phyloP scores from a whole-genome alignment of 2,329 filamentous ascomycete genomes.

The Cytospora piceicola region DNA sequence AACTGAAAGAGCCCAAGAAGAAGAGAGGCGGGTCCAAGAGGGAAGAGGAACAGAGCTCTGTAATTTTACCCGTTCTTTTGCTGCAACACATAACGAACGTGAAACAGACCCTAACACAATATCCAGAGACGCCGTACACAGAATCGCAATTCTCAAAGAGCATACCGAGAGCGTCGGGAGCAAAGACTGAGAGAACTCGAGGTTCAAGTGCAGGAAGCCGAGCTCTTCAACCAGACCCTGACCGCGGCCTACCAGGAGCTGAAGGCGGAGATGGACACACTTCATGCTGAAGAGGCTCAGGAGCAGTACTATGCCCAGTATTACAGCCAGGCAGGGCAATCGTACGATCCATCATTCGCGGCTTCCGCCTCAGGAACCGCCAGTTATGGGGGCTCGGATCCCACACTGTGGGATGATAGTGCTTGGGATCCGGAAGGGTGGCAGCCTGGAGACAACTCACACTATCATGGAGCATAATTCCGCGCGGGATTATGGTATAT shows the following conservation, averaged over 20 bases:
- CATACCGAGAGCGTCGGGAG: constrained; percentile 28
- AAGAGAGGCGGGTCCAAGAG: constrained; percentile 28
- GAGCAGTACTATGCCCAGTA: constrained; percentile 25
- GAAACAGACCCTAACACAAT: not conserved
- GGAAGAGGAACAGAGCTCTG: constrained; percentile 26
- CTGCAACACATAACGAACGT: too few species aligned
- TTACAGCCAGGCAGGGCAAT: not conserved
- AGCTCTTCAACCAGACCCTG: constrained; percentile 28
- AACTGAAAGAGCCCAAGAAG: constrained; percentile 28
- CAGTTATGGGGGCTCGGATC: not conserved
- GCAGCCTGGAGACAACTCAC: constrained; percentile 2
- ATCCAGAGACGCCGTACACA: constrained; percentile 20
- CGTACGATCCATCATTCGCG: constrained; percentile 13
- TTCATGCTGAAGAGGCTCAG: constrained; percentile 26
- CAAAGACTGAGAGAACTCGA: constrained; percentile 27
- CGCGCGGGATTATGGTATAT: not conserved
- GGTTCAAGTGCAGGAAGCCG: constrained; percentile 26
- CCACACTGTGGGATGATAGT: constrained; percentile 15
- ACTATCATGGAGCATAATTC: not conserved
- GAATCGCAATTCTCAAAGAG: constrained; percentile 26
- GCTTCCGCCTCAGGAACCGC: not conserved
- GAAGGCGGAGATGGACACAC: constrained; percentile 23
- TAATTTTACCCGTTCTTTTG: not conserved
- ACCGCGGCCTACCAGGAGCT: constrained; percentile 30
- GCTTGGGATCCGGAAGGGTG: constrained; percentile 19